These are phyloP conservation scores for Fusarium circinatum DNA, from an alignment of 2,329 filamentous ascomycete species.

Conservation along the genomic window DNA sequence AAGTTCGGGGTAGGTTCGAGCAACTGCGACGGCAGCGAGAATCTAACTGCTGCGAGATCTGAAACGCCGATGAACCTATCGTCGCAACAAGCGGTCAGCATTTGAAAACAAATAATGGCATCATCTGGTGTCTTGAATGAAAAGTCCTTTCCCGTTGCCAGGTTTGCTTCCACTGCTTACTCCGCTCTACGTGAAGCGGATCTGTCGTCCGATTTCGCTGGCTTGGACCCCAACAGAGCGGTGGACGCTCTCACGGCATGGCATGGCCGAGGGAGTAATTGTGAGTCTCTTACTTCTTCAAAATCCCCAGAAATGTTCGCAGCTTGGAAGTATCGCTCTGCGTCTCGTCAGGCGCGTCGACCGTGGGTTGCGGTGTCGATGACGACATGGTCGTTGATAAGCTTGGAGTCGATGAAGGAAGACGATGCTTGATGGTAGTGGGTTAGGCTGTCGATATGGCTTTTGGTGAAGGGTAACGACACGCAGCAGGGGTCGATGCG, in stretches of 20 bases:
- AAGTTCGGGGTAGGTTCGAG: slow-evolving; percentile 96
- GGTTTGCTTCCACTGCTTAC: slow-evolving; percentile 21
- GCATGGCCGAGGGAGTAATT: background rate
- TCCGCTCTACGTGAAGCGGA: slow-evolving; percentile 25
- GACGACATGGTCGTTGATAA: slow-evolving; percentile 51
- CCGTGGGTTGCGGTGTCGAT: slow-evolving; percentile 48
- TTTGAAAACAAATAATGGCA: background rate
- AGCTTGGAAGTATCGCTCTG: slow-evolving; percentile 88
- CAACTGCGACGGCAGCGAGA: slow-evolving; percentile 94
- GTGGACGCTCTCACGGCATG: slow-evolving; percentile 28
- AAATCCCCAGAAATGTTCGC: slow-evolving; percentile 85
- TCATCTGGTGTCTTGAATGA: slow-evolving; percentile 10
- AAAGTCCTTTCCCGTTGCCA: slow-evolving; percentile 1
- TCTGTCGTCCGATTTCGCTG: slow-evolving; percentile 31
- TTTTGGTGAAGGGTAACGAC: slow-evolving; percentile 1
- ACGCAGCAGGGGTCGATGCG: slow-evolving; percentile 4
- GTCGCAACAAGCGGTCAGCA: slow-evolving; percentile 44
- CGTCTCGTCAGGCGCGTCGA: slow-evolving; percentile 55
- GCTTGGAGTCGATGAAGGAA: slow-evolving; percentile 10
- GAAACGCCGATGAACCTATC: slow-evolving; percentile 92
- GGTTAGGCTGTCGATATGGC: background rate
- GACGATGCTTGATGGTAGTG: slow-evolving; percentile 10
- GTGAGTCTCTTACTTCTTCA: slow-evolving; percentile 77
- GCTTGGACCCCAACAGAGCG: slow-evolving; percentile 15
- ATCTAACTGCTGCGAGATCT: slow-evolving; percentile 94